Percentiles rank a stretch among this genome's conserved stretches.
phyloP scores from a whole-genome alignment of 257 asterid genomes.

The Euphrasia confusa region DNA sequence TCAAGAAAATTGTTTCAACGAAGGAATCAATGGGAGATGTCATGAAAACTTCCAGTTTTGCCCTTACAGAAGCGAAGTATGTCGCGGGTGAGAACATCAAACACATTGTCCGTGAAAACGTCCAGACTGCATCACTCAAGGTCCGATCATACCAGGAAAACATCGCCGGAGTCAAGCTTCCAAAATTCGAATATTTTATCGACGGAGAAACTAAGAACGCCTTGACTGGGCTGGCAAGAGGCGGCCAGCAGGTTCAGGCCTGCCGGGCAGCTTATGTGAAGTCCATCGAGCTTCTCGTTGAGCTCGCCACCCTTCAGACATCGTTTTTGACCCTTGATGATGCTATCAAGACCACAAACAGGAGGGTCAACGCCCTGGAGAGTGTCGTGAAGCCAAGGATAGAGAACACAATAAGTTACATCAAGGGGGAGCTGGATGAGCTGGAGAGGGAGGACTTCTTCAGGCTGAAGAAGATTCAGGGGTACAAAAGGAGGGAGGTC shows the following conservation, averaged over 20 bases:
- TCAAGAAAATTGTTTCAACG: constrained; percentile 44
- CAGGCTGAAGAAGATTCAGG: constrained; percentile 46
- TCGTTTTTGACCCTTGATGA: constrained; percentile 55
- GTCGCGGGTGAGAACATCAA: constrained; percentile 50
- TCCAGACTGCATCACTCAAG: constrained; percentile 35
- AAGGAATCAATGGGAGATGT: constrained; percentile 48
- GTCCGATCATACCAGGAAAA: constrained; percentile 45
- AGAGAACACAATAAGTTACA: constrained; percentile 49
- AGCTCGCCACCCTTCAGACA: constrained; percentile 48
- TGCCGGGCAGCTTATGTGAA: constrained; percentile 46
- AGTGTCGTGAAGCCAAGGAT: constrained; percentile 50
- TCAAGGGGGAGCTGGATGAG: constrained; percentile 47
- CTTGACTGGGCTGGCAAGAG: constrained; percentile 53
- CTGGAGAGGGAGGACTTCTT: constrained; percentile 51
- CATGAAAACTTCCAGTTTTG: constrained; percentile 44
- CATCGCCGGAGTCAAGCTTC: constrained; percentile 52
- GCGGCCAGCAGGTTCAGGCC: constrained; percentile 52
- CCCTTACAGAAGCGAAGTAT: constrained; percentile 48
- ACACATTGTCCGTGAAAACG: constrained; percentile 44
- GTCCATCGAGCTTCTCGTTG: constrained; percentile 51
- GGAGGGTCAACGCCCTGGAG: constrained; percentile 56
- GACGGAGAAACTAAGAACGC: constrained; percentile 48
- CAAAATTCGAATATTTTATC: constrained; percentile 37
- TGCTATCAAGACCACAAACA: constrained; percentile 57
- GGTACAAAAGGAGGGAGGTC: constrained; percentile 42